These are phyloP conservation scores for Limonium bicolor DNA, from an alignment of 148 eudicot genomes.

Conservation along the genomic window DNA sequence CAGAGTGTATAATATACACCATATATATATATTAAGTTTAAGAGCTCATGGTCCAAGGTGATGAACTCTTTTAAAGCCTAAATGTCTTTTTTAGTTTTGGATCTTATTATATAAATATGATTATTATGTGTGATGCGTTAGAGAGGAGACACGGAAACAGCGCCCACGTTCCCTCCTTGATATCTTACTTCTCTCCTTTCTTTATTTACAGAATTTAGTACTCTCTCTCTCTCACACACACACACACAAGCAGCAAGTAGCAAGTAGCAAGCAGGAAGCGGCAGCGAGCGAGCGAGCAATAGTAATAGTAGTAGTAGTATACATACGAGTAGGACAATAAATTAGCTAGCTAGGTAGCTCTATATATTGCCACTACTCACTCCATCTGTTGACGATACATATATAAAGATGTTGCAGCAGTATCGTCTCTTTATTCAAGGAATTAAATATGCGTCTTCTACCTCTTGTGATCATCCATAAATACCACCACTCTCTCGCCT, in stretches of 20 bases:
- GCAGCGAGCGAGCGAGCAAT: too few species aligned
- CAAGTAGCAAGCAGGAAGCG: too few species aligned
- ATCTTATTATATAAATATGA: background rate
- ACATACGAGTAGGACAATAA: too few species aligned
- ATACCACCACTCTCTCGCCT: conserved; percentile 27
- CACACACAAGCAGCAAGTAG: too few species aligned
- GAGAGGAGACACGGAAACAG: conserved; percentile 71
- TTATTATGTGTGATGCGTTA: background rate
- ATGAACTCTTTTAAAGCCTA: background rate
- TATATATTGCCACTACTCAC: background rate
- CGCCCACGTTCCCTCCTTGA: conserved; percentile 71
- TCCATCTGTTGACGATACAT: conserved; percentile 27
- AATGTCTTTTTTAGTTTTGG: background rate
- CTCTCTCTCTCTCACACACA: too few species aligned
- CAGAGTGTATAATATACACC: background rate
- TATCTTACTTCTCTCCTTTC: conserved; percentile 5
- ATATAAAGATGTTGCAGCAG: conserved; percentile 25
- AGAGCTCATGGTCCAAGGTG: background rate
- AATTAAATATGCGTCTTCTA: conserved; percentile 18
- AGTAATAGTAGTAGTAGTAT: too few species aligned
- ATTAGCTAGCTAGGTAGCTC: too few species aligned
- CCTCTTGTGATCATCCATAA: conserved; percentile 62
- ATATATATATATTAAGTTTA: background rate
- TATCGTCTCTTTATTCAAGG: conserved; percentile 47
- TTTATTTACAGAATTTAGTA: conserved; percentile 5